Conservation (phyloP, 352 stramenopile genomes). For the Globisporangium carolinianum region DNA sequence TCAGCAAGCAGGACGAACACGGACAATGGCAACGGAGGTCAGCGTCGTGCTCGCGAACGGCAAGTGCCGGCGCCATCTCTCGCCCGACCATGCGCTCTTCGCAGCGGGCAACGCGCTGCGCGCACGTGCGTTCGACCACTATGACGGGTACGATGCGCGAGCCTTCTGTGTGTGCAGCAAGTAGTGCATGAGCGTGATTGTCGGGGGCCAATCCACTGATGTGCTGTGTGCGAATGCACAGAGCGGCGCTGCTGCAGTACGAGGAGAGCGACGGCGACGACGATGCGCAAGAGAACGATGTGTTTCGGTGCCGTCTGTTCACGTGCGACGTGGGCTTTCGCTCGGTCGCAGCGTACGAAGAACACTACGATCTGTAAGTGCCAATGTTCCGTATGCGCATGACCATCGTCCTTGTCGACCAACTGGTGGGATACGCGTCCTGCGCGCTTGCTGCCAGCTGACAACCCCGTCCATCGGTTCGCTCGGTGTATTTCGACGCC, state of each 20-base stretch:
- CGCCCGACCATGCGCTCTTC: conserved; percentile 45
- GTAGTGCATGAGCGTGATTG: neutral
- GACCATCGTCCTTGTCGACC: no score
- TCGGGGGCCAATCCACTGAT: neutral
- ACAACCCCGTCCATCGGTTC: no score
- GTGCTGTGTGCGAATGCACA: neutral
- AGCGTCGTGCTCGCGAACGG: conserved; percentile 23
- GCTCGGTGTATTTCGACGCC: no score
- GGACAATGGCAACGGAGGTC: conserved; percentile 21
- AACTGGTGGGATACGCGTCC: no score
- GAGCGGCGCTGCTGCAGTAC: conserved; percentile 2
- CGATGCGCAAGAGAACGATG: conserved; percentile 1
- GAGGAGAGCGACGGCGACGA: conserved; percentile 2
- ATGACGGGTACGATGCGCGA: conserved; percentile 13
- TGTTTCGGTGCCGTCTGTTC: conserved; percentile 36
- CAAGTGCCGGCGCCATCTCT: conserved; percentile 44
- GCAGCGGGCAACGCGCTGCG: conserved; percentile 33
- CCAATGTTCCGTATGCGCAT: conserved; percentile 6
- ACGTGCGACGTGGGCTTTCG: conserved; percentile 39
- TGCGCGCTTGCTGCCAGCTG: no score
- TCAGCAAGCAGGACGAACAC: neutral
- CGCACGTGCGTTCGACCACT: conserved; percentile 37
- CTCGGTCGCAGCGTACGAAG: conserved; percentile 41
- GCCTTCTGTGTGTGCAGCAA: neutral
- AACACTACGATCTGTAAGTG: conserved; percentile 57